Evolutionary conservation across 2,329 filamentous ascomycete species (phyloP), one percentile per base, ranked within the genome.

Genomic region (Incumbomyces lentus): DNA sequence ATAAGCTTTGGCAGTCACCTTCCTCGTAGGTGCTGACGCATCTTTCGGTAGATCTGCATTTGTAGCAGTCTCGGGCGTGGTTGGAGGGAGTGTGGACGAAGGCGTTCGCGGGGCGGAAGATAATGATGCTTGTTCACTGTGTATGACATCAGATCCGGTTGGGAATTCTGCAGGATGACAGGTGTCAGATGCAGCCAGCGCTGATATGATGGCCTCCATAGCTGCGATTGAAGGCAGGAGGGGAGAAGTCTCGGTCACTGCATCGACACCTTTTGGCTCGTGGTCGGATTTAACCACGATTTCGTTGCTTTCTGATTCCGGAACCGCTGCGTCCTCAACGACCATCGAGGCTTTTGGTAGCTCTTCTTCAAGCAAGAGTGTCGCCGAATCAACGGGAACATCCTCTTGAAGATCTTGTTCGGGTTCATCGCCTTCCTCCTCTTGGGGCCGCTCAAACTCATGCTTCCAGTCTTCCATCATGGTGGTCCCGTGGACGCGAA

Each of bases 381-480:
- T 47, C 13, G 47, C 45, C 45, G 47, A 50, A 29, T 47, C 46
- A 42, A 34, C 42, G 17, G 43, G 37, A 7, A 46, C 41, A 11
- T 54, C 50, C 3, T 52, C 30, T 3, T 55, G 52, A 31, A 42
- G 46, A 34, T 32, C 45, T 19, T 53, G 42, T 31, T 37, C 53
- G 32, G 58, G 54, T 14, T 57, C 50, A 3, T 57, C 36, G 16
- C 5, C 41, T 11, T 36, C 66, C 29, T 77, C 71, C 14, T 79
- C 76, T 31, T 73, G 68, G 14, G 74, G 70, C 34, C 73, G 70
- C 53, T 93, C 86, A 47, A 85, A 82, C 46, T 94, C 85, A 60
- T 90, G 87, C 69, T 85, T 86, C 47, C 90, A 89, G 62, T 98
- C 88, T 58, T 96, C 79, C 81, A 98, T 84, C 71, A 95, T 92